Conservation (phyloP, 345 rosid species). For the Corymbia maculata region DNA sequence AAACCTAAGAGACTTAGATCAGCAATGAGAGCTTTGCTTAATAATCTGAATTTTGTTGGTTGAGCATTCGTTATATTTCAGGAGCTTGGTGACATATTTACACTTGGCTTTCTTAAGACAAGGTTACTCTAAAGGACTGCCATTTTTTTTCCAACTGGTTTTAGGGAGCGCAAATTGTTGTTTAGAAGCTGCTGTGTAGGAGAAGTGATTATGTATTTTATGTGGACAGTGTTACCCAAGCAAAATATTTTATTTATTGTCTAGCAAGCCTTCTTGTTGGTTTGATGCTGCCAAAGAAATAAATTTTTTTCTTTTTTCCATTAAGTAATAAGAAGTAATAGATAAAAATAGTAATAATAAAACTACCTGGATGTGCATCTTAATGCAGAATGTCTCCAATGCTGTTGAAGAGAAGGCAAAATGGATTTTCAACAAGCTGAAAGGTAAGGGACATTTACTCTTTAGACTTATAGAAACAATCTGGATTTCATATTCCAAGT, state of each 20-base stretch:
- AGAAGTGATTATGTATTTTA: not conserved
- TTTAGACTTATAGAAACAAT: not conserved
- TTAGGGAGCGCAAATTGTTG: not conserved
- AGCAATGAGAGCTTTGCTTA: not conserved
- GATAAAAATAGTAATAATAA: not conserved
- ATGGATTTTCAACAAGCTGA: slow-evolving; percentile 95
- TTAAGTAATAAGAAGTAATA: not conserved
- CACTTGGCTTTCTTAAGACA: not conserved
- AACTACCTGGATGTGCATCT: not conserved
- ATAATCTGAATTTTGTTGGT: not conserved
- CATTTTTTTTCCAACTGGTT: not conserved
- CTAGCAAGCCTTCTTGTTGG: not conserved
- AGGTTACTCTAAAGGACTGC: not conserved
- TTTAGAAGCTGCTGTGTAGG: not conserved
- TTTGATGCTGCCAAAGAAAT: not conserved
- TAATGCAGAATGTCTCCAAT: slow-evolving; percentile 65
- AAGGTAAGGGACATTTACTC: slow-evolving; percentile 34
- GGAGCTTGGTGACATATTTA: not conserved
- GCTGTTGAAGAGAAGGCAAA: slow-evolving; percentile 96
- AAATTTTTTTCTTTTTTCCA: not conserved
- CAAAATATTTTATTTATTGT: not conserved
- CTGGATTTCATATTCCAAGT: not conserved
- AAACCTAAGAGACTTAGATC: not conserved
- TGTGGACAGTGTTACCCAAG: not conserved
- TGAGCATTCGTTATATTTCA: not conserved